phyloP scores from a whole-genome alignment of 352 stramenopile species.

The Phytophthora parvispora region DNA sequence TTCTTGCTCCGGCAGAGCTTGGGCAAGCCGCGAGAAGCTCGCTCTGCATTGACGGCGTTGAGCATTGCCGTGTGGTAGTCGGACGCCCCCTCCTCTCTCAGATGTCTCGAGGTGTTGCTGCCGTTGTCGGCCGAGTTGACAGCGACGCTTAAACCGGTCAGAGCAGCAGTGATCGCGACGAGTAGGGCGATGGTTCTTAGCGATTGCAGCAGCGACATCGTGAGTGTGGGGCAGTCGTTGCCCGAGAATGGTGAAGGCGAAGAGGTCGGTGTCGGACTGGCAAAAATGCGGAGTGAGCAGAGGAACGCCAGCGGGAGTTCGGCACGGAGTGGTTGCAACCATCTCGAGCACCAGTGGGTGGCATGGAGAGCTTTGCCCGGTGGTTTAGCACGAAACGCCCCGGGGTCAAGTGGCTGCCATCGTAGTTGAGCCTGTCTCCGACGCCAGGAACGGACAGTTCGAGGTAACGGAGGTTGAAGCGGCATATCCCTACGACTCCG shows the following conservation, averaged over 20 bases:
- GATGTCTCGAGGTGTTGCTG: slow-evolving; percentile 2
- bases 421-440: slow-evolving; percentile 3
- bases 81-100: slow-evolving; percentile 6
- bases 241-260: background rate
- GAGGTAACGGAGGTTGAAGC: slow-evolving; percentile 6
- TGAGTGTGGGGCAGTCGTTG: background rate
- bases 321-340: slow-evolving; percentile 11
- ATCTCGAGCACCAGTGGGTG: background rate
- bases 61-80: slow-evolving; percentile 48
- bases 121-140: slow-evolving; percentile 3
- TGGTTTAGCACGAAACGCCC: slow-evolving; percentile 9
- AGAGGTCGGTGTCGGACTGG: slow-evolving; percentile 1
- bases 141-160: slow-evolving; percentile 8
- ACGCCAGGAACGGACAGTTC: slow-evolving; percentile 5
- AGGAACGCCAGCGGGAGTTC: too few species aligned
- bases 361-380: slow-evolving; percentile 6
- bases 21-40: slow-evolving; percentile 36
- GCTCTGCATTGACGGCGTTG: slow-evolving; percentile 57
- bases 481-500: background rate
- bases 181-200: slow-evolving; percentile 14
- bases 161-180: background rate
- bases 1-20: slow-evolving; percentile 58
- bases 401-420: background rate
- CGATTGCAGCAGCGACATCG: slow-evolving; percentile 24
- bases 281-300: slow-evolving; percentile 30